Percentiles rank a stretch among this genome's conserved stretches.
Evolutionary conservation across 1,139 yeast genomes (phyloP).

Genomic region (Lodderomyces metapsilosis): DNA sequence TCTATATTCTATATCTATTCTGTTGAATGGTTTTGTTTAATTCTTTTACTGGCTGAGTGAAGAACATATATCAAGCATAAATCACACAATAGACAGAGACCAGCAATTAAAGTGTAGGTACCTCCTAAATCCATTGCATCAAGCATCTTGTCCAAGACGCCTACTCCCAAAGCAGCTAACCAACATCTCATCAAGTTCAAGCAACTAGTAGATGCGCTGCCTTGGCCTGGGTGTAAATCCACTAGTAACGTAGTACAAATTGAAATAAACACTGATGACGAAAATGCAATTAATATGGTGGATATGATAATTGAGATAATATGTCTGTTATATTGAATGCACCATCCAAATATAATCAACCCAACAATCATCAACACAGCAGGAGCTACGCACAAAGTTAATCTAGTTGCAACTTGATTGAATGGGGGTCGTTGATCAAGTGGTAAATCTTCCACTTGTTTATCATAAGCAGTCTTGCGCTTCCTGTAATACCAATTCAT

Average conservation of each 20-base stretch:
- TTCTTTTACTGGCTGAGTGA: slow-evolving; percentile 5
- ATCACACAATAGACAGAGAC: slow-evolving; percentile 22
- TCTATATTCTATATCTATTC: not conserved
- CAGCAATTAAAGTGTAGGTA: slow-evolving; percentile 36
- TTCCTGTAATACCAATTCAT: slow-evolving; percentile 29
- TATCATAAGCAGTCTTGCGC: slow-evolving; percentile 19
- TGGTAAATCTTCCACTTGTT: slow-evolving; percentile 15
- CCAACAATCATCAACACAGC: slow-evolving; percentile 25
- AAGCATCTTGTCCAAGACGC: slow-evolving; percentile 32
- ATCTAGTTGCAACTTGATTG: slow-evolving; percentile 26
- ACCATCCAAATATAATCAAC: slow-evolving; percentile 41
- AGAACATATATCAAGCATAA: slow-evolving; percentile 19
- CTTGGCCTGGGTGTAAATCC: slow-evolving; percentile 33
- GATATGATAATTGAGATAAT: slow-evolving; percentile 32
- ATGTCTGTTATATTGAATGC: slow-evolving; percentile 26
- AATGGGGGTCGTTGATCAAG: slow-evolving; percentile 24
- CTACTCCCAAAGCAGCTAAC: slow-evolving; percentile 35
- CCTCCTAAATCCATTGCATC: slow-evolving; percentile 34
- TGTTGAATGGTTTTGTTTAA: slow-evolving; percentile 4
- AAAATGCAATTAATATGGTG: slow-evolving; percentile 28
- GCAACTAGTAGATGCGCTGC: slow-evolving; percentile 38
- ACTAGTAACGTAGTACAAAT: slow-evolving; percentile 36
- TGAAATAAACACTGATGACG: slow-evolving; percentile 28
- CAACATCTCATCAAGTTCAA: slow-evolving; percentile 37
- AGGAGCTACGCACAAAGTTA: slow-evolving; percentile 28